Base-by-base conservation (phyloP, 2,329 filamentous ascomycete species). In the Fusarium paranaense region DNA sequence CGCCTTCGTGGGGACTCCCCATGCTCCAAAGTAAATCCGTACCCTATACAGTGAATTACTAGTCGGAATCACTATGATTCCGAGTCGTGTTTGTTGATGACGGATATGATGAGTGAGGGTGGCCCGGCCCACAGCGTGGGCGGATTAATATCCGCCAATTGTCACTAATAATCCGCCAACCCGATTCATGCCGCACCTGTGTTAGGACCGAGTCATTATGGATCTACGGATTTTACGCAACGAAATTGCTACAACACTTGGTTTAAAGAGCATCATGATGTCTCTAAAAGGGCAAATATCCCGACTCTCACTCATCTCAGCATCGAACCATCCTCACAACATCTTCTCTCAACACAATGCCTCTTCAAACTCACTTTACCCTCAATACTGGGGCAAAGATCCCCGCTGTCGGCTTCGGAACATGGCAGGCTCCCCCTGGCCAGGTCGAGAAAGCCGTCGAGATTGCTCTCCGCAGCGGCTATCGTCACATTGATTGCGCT, bases 331-430 rank as follows among this genome's bases (percentile, higher is more conserved):
- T 22, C 40, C 40, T 16, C 11, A 45, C 11, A 30, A 37, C 14
- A 18, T n/a, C n/a, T 14, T 5, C 47, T 2, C 40, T 18, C n/a
- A 35, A 9, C 62, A 64, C 20, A 25, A 75, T 75, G 72, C 59
- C 67, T 57, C 68, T 71, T 13, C 65, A 50, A 14, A 63, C 67
- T 9, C 60, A 73, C 33, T 75, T 91, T 80, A 90, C 88, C 73
- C 89, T 93, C 80, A 92, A 93, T 83, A 91, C 90, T 60, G 93
- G 93, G 68, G 92, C 89, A 81, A 91, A 93, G 83, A 95, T 95
- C 67, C 92, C 92, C 58, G 90, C 91, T 74, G 83, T 95, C 72
- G 92, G 92, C 70, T 87, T 95, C 57, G 93, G 93, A 66, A 95
- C 93, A 64, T 95, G 92, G 92, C 92, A 95, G 16, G 70, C 72